phyloP scores from a whole-genome alignment of 495 filamentous ascomycete species.

The Opeltia flavorubescens region DNA sequence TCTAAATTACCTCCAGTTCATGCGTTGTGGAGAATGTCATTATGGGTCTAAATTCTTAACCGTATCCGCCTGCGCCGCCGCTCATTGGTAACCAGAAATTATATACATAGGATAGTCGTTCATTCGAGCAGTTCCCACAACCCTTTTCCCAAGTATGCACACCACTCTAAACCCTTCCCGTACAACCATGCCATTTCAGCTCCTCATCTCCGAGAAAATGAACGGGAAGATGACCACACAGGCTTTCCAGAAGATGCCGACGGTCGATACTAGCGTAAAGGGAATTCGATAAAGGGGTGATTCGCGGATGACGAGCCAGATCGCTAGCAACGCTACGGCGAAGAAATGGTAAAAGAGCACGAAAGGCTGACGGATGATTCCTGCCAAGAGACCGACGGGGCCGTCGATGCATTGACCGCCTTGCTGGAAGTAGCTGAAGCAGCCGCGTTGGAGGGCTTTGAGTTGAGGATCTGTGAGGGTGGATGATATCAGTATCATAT shows the following conservation, averaged over 20 bases:
- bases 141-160: no score
- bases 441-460: constrained; percentile 69
- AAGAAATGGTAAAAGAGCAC: constrained; percentile 90
- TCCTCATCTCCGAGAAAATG: constrained; percentile 45
- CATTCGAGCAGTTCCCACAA: no score
- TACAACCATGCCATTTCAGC: background rate
- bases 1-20: no score
- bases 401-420: constrained; percentile 58
- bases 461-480: constrained; percentile 46
- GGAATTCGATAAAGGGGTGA: constrained; percentile 46
- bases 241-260: constrained; percentile 71
- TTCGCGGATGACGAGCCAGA: constrained; percentile 51
- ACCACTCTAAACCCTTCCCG: background rate
- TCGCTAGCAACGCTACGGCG: constrained; percentile 73
- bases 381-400: constrained; percentile 72
- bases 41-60: no score
- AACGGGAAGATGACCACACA: constrained; percentile 82
- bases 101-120: no score
- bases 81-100: no score
- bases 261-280: constrained; percentile 40
- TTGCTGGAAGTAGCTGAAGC: constrained; percentile 81
- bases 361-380: constrained; percentile 62
- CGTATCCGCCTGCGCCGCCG: no score
- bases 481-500: background rate
- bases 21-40: no score